These are phyloP conservation scores for Orychophragmus violaceus DNA, from an alignment of 345 rosid species.

Conservation along the genomic window DNA sequence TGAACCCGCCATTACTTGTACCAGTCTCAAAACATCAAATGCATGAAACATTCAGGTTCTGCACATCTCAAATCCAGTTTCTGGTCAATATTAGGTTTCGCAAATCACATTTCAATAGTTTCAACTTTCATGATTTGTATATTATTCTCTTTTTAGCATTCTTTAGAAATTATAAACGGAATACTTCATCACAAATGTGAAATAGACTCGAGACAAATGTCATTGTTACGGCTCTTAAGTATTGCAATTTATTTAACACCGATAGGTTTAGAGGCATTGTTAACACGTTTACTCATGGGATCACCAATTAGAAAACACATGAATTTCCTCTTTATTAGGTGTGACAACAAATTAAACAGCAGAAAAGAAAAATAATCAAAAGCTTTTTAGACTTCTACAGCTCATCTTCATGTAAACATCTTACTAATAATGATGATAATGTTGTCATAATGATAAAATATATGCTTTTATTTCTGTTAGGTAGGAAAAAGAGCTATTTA, in stretches of 20 bases:
- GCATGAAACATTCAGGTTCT: neutral
- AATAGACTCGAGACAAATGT: neutral
- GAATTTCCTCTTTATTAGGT: conserved; percentile 11
- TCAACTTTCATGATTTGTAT: neutral
- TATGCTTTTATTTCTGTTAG: neutral
- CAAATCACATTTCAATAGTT: neutral
- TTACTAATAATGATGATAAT: neutral
- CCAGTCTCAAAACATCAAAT: too few relatives aligned
- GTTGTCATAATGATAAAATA: neutral
- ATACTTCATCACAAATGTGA: conserved; percentile 1
- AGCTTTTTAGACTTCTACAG: neutral
- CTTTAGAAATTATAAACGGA: neutral
- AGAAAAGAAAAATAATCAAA: neutral
- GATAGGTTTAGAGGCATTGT: neutral
- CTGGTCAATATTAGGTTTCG: neutral
- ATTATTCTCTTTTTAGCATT: neutral
- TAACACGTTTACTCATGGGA: neutral
- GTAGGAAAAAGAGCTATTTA: conserved; percentile 1
- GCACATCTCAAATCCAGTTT: neutral
- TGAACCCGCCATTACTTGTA: too few relatives aligned
- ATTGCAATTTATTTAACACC: neutral
- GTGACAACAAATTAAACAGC: conserved; percentile 8
- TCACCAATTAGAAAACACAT: neutral
- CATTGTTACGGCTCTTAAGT: conserved; percentile 8
- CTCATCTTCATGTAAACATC: neutral